Conservation (phyloP, 441 rosid species). For the Monsonia emarginata region DNA sequence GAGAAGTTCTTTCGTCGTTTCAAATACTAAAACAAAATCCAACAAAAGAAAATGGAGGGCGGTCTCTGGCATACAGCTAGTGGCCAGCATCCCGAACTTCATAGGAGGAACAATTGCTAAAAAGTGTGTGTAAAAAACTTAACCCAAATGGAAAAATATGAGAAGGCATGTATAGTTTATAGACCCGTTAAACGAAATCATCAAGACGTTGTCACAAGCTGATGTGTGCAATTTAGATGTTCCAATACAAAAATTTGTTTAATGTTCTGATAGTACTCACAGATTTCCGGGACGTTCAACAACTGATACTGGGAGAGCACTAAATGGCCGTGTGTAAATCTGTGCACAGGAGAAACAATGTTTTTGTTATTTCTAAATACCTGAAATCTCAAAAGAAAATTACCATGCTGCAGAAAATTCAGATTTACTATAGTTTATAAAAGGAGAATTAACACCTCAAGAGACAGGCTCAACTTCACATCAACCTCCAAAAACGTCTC, state of each 20-base stretch:
- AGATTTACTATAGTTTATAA: not conserved
- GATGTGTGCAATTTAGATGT: not conserved
- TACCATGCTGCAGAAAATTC: not conserved
- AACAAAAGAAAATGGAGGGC: too few relatives aligned
- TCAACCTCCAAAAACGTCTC: conserved; percentile 64
- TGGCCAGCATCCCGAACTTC: too few relatives aligned
- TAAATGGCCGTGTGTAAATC: conserved; percentile 58
- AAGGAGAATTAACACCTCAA: conserved; percentile 44
- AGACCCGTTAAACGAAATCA: too few relatives aligned
- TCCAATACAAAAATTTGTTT: not conserved
- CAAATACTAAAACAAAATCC: too few relatives aligned
- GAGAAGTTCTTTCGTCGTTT: too few relatives aligned
- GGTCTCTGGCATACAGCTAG: too few relatives aligned
- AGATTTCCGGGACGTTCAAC: conserved; percentile 72
- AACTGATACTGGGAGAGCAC: conserved; percentile 53
- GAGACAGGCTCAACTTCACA: conserved; percentile 45
- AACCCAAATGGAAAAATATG: too few relatives aligned
- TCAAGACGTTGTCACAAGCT: not conserved
- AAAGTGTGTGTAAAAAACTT: too few relatives aligned
- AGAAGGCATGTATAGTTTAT: too few relatives aligned
- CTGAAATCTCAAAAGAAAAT: not conserved
- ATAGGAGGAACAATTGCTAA: too few relatives aligned
- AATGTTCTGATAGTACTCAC: conserved; percentile 34
- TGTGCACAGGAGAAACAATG: conserved; percentile 20
- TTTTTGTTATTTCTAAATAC: not conserved